A percentile compares a stretch with the other conserved stretches of the same genome.
Evolutionary conservation across 1,139 yeast genomes (phyloP).

Genomic region (Meyerozyma athensensis): DNA sequence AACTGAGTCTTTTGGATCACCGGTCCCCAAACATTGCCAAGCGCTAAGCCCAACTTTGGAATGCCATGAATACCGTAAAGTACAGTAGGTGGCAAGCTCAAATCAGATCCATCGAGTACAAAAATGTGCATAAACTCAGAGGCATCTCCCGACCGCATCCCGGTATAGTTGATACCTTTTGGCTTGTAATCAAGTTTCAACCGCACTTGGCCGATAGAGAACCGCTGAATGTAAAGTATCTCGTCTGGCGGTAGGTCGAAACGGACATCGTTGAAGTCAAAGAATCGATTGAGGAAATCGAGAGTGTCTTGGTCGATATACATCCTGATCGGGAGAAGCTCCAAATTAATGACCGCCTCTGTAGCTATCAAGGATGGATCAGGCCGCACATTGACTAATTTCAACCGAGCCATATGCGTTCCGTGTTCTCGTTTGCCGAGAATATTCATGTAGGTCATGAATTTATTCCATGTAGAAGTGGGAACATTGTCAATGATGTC

Average conservation of each 20-base stretch:
- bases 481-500: slow-evolving; percentile 75
- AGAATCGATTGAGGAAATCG: slow-evolving; percentile 75
- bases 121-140: slow-evolving; percentile 86
- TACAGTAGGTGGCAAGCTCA: slow-evolving; percentile 56
- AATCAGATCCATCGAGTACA: slow-evolving; percentile 77
- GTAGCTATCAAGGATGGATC: slow-evolving; percentile 59
- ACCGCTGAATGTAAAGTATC: slow-evolving; percentile 61
- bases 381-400: slow-evolving; percentile 62
- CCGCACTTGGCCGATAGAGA: slow-evolving; percentile 57
- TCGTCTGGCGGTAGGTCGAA: slow-evolving; percentile 61
- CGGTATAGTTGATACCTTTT: slow-evolving; percentile 77
- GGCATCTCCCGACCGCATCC: slow-evolving; percentile 79
- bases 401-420: slow-evolving; percentile 56
- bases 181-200: slow-evolving; percentile 89
- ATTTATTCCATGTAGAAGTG: slow-evolving; percentile 88
- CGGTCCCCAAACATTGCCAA: slow-evolving; percentile 79
- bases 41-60: slow-evolving; percentile 47
- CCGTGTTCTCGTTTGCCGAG: slow-evolving; percentile 69
- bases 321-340: slow-evolving; percentile 68
- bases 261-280: slow-evolving; percentile 72
- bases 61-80: slow-evolving; percentile 78
- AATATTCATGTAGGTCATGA: slow-evolving; percentile 64
- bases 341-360: slow-evolving; percentile 56
- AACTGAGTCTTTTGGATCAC: slow-evolving; percentile 77
- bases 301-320: slow-evolving; percentile 92